phyloP scores from a whole-genome alignment of 495 filamentous ascomycete genomes.

The Cercophora scortea region DNA sequence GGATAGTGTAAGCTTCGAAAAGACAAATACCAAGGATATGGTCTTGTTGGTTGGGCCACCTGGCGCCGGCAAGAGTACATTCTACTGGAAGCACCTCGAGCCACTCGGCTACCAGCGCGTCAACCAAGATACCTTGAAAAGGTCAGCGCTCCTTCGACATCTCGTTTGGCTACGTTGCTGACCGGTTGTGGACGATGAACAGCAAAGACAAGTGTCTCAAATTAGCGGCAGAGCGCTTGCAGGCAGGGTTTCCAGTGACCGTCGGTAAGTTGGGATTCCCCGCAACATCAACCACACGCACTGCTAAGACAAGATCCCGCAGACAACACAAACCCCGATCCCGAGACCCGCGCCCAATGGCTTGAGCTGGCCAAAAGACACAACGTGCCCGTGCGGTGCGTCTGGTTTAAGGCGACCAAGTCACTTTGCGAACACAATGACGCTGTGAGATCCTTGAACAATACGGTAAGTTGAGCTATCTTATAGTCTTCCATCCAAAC shows the following conservation, averaged over 20 bases:
- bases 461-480: constrained; percentile 32
- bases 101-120: constrained; percentile 76
- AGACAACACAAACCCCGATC: constrained; percentile 93
- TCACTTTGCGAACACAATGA: constrained; percentile 86
- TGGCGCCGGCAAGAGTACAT: constrained; percentile 84
- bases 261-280: constrained; percentile 40
- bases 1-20: constrained; percentile 41
- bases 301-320: background rate
- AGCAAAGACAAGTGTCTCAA: constrained; percentile 71
- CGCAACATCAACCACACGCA: background rate
- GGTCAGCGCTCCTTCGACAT: constrained; percentile 33
- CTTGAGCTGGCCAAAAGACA: constrained; percentile 61
- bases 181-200: background rate
- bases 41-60: constrained; percentile 84
- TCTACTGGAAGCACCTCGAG: constrained; percentile 72
- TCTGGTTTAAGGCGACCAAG: constrained; percentile 69
- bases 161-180: background rate
- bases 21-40: constrained; percentile 60
- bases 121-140: constrained; percentile 88
- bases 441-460: constrained; percentile 68
- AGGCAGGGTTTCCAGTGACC: constrained; percentile 58
- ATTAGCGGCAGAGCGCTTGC: constrained; percentile 56
- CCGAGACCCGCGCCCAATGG: constrained; percentile 68
- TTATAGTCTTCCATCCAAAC: background rate
- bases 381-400: constrained; percentile 69